These are phyloP conservation scores for Tylopilus sp. DNA, from an alignment of 768 basidiomycete species.

Conservation along the genomic window DNA sequence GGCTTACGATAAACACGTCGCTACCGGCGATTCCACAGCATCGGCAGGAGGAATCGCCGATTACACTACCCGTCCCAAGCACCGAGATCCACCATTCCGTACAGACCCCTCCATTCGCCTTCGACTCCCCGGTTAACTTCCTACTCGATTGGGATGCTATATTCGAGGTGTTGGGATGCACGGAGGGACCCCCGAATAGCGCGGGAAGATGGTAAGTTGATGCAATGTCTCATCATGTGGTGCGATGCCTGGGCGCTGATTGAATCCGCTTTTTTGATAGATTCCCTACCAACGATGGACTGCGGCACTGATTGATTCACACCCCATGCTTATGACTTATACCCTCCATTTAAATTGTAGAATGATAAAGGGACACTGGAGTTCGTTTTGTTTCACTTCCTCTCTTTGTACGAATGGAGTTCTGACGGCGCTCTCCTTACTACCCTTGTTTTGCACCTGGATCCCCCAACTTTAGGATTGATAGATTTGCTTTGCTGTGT, in stretches of 20 bases:
- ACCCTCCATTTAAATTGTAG: slow-evolving; percentile 2
- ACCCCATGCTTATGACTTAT: background rate
- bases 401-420: background rate
- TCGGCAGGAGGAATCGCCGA: background rate
- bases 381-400: background rate
- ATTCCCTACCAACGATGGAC: background rate
- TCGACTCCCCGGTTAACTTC: slow-evolving; percentile 16
- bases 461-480: too few species aligned
- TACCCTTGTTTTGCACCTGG: background rate
- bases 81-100: background rate
- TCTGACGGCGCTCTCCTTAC: background rate
- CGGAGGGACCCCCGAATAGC: background rate
- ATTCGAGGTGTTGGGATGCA: slow-evolving; percentile 27
- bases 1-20: slow-evolving; percentile 20
- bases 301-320: background rate
- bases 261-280: slow-evolving; percentile 2
- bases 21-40: slow-evolving; percentile 2
- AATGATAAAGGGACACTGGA: slow-evolving; percentile 13
- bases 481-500: too few species aligned
- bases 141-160: slow-evolving; percentile 31
- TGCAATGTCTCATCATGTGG: background rate
- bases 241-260: background rate
- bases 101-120: background rate
- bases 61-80: slow-evolving; percentile 3
- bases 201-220: slow-evolving; percentile 13